Conservation (phyloP, 78 protist species). For the Protostelium mycophagum region DNA sequence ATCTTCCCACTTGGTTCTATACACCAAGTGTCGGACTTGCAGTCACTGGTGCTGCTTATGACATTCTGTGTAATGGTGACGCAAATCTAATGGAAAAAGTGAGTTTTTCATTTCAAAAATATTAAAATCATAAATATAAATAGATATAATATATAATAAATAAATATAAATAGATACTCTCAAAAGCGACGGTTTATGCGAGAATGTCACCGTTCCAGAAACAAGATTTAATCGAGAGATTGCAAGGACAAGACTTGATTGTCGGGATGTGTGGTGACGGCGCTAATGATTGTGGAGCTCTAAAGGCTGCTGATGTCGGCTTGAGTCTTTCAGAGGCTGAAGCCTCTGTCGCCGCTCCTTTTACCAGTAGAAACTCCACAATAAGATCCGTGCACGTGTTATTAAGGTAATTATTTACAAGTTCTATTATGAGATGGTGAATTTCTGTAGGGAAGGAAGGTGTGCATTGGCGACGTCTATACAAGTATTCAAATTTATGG, state of each 20-base stretch:
- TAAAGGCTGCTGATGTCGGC: conserved; percentile 97
- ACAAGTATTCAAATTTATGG: conserved; percentile 93
- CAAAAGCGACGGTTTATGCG: conserved; percentile 64
- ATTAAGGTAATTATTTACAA: conserved; percentile 67
- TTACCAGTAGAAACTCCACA: conserved; percentile 80
- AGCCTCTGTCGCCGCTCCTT: conserved; percentile 98
- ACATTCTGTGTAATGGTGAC: conserved; percentile 24
- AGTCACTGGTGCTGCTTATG: conserved; percentile 45
- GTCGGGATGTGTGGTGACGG: conserved; percentile 99
- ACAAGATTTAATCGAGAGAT: conserved; percentile 40
- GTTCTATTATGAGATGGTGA: conserved; percentile 17
- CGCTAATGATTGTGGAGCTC: conserved; percentile 99
- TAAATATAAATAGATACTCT: conserved; percentile 17
- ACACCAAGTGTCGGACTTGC: conserved; percentile 2
- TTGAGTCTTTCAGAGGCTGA: conserved; percentile 79
- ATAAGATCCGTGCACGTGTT: conserved; percentile 36
- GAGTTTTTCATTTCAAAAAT: too few relatives aligned
- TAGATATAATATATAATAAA: too few relatives aligned
- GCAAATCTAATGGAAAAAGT: background rate
- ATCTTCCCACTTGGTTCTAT: background rate
- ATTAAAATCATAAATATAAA: too few relatives aligned
- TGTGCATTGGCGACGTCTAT: conserved; percentile 91
- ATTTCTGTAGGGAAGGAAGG: conserved; percentile 80
- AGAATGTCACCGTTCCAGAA: conserved; percentile 83
- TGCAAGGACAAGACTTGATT: conserved; percentile 59